Evolutionary conservation across 2,329 filamentous ascomycete species (phyloP).

Genomic region (Scleromitrula shiraiana): DNA sequence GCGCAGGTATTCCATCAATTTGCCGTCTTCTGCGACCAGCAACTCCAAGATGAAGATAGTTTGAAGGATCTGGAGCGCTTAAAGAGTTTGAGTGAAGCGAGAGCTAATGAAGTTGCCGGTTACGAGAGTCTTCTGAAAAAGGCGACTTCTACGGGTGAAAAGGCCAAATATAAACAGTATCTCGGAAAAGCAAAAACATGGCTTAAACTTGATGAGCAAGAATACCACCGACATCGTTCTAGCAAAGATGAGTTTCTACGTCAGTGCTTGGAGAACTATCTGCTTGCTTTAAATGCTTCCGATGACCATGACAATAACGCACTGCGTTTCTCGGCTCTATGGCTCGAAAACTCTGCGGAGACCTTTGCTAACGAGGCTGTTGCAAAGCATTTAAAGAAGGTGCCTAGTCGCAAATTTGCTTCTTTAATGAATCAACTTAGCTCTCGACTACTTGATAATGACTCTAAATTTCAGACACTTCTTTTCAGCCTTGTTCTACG

Average conservation of each 20-base stretch:
- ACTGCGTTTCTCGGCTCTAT: constrained; percentile 85
- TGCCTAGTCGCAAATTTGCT: constrained; percentile 88
- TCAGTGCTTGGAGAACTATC: constrained; percentile 86
- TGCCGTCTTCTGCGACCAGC: constrained; percentile 88
- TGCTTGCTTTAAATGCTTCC: constrained; percentile 74
- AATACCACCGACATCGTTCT: constrained; percentile 69
- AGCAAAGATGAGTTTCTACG: constrained; percentile 77
- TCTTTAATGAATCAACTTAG: constrained; percentile 91
- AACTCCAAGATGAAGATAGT: constrained; percentile 78
- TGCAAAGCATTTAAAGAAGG: constrained; percentile 56
- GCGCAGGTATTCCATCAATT: constrained; percentile 92
- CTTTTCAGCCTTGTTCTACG: constrained; percentile 66
- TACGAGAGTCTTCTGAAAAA: constrained; percentile 51
- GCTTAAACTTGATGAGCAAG: constrained; percentile 83
- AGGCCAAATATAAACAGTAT: constrained; percentile 49
- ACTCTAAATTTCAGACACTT: constrained; percentile 65
- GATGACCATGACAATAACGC: constrained; percentile 86
- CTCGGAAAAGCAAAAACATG: constrained; percentile 72
- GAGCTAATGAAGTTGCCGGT: constrained; percentile 70
- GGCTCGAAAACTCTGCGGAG: constrained; percentile 80
- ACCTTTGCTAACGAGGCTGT: constrained; percentile 72
- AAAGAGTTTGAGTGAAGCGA: constrained; percentile 69
- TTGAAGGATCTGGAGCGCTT: constrained; percentile 79
- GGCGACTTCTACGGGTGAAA: constrained; percentile 39
- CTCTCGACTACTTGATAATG: constrained; percentile 72